Percentiles rank a stretch among this genome's conserved stretches.
These are phyloP conservation scores for Cyclotella choctawhatcheeana DNA, from an alignment of 108 stramenopile species.

Conservation along the genomic window DNA sequence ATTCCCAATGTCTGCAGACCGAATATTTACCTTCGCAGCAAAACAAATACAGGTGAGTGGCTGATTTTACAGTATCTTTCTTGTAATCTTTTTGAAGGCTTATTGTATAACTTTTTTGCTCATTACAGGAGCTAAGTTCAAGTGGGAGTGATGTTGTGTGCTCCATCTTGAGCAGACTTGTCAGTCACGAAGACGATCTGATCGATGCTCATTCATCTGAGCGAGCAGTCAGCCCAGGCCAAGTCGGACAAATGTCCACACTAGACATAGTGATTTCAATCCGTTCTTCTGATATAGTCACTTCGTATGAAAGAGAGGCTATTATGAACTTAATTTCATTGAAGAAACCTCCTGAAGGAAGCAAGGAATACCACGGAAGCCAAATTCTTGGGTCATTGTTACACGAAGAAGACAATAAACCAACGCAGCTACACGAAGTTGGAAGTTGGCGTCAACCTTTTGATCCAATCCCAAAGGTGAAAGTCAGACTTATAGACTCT, in stretches of 20 bases:
- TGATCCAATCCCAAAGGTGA: constrained; percentile 70
- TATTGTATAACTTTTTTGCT: background rate
- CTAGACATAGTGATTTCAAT: constrained; percentile 63
- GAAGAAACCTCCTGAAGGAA: constrained; percentile 23
- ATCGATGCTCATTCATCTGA: constrained; percentile 68
- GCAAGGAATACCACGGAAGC: constrained; percentile 46
- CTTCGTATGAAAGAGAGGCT: constrained; percentile 77
- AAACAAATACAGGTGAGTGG: constrained; percentile 65
- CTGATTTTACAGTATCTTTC: background rate
- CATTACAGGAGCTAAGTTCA: background rate
- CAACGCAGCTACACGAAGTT: constrained; percentile 83
- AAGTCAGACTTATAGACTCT: constrained; percentile 82
- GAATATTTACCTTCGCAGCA: constrained; percentile 79
- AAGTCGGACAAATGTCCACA: constrained; percentile 64
- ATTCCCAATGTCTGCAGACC: constrained; percentile 81
- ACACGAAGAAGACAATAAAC: constrained; percentile 44
- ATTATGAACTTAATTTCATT: constrained; percentile 53
- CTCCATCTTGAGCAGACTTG: constrained; percentile 71
- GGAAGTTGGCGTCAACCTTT: constrained; percentile 83
- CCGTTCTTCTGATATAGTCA: constrained; percentile 57
- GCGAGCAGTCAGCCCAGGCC: constrained; percentile 59
- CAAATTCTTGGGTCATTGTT: constrained; percentile 62
- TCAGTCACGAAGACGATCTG: constrained; percentile 71
- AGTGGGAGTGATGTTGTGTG: constrained; percentile 62
- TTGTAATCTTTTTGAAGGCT: background rate